These are phyloP conservation scores for Athelia psychrophila DNA, from an alignment of 1,284 basidiomycete genomes.

Conservation along the genomic window DNA sequence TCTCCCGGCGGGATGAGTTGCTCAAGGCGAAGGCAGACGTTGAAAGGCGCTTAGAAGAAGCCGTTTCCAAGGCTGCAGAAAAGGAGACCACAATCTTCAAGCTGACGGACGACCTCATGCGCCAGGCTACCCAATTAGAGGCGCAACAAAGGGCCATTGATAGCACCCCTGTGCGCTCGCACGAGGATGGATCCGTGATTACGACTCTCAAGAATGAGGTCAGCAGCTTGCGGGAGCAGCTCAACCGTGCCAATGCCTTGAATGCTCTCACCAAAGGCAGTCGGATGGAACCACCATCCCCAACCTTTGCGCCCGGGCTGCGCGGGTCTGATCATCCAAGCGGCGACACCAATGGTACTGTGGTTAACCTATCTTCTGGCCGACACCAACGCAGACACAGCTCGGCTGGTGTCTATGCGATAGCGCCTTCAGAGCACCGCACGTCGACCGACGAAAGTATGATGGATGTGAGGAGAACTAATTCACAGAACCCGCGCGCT, in stretches of 20 bases:
- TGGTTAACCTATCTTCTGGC: slow-evolving; percentile 31
- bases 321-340: slow-evolving; percentile 50
- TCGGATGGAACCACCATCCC: slow-evolving; percentile 75
- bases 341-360: slow-evolving; percentile 34
- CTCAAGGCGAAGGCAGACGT: slow-evolving; percentile 76
- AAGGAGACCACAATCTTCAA: slow-evolving; percentile 85
- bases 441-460: slow-evolving; percentile 80
- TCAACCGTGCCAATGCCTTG: slow-evolving; percentile 91
- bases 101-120: slow-evolving; percentile 74
- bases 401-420: slow-evolving; percentile 76
- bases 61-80: slow-evolving; percentile 72
- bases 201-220: slow-evolving; percentile 91
- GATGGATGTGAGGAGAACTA: slow-evolving; percentile 72
- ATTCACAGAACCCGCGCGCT: slow-evolving; percentile 79
- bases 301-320: slow-evolving; percentile 74
- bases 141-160: slow-evolving; percentile 73
- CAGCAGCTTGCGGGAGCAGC: slow-evolving; percentile 88
- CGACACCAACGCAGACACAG: slow-evolving; percentile 83
- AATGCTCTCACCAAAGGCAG: slow-evolving; percentile 75
- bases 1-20: slow-evolving; percentile 76
- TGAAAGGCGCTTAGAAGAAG: slow-evolving; percentile 82
- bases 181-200: slow-evolving; percentile 85
- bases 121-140: slow-evolving; percentile 78
- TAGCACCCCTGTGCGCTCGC: slow-evolving; percentile 54
- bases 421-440: slow-evolving; percentile 57